Conservation (phyloP, 805 yeast species). For the Ogataea corticis region DNA sequence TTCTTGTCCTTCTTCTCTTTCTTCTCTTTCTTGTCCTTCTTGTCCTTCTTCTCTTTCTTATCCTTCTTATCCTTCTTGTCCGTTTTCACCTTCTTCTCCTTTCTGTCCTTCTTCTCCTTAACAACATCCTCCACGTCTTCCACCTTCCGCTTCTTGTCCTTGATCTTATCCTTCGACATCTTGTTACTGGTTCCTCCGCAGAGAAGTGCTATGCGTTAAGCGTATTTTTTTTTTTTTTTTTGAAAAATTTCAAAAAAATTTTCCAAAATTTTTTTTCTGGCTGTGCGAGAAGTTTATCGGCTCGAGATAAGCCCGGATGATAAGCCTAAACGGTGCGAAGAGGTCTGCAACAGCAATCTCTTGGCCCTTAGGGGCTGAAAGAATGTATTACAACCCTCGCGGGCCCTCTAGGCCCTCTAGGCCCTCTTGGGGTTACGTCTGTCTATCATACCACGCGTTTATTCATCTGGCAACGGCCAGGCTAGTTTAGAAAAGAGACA, state of each 20-base stretch:
- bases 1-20: slow-evolving; percentile 39
- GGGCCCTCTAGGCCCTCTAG: too few species aligned
- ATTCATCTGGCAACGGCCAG: slow-evolving; percentile 1
- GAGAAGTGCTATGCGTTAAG: neutral
- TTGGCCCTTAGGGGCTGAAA: too few species aligned
- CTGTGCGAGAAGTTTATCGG: neutral
- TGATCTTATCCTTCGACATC: slow-evolving; percentile 30
- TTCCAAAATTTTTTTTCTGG: neutral
- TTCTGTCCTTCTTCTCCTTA: slow-evolving; percentile 31
- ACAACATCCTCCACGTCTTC: slow-evolving; percentile 26
- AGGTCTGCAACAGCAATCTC: too few species aligned
- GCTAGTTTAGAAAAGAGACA: slow-evolving; percentile 3
- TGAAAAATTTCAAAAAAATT: neutral
- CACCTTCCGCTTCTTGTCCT: slow-evolving; percentile 30
- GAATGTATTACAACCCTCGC: too few species aligned
- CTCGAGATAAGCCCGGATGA: too few species aligned
- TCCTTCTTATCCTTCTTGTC: slow-evolving; percentile 30
- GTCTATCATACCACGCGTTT: too few species aligned
- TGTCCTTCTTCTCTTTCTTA: slow-evolving; percentile 36
- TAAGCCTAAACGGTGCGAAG: too few species aligned
- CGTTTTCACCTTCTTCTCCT: slow-evolving; percentile 28
- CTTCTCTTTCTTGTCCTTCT: slow-evolving; percentile 42
- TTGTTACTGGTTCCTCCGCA: neutral
- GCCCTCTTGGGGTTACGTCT: too few species aligned
- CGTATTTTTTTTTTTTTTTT: neutral